Evolutionary conservation across 2,329 filamentous ascomycete genomes (phyloP), one percentile per base, ranked within the genome.

Genomic region (Xylariaceae sp.): DNA sequence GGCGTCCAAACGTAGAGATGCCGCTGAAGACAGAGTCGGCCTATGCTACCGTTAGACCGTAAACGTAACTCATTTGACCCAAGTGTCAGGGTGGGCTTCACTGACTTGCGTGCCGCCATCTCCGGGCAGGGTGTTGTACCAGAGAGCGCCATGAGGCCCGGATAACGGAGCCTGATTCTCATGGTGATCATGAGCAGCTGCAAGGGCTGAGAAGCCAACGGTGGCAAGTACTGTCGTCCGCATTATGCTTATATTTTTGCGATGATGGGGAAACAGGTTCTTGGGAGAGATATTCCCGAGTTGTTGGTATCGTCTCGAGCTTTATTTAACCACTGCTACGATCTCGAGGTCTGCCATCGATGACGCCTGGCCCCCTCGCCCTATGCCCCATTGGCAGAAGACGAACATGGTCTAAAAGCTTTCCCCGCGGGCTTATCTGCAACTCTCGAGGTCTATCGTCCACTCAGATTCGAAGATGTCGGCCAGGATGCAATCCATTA

Each of bases 21-120:
- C 87, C 87, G 1, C 85, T 90, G 65, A 92, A 94, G 41, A 92
- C 85, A 1, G 85, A 88, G 60, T 94, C 86, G 43, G 86, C 86
- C 83, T 89, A 21, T 11, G 9, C 11, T 19, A 26, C 9, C 13
- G 28, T 32, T 26, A 9, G n/a, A 28, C 18, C 4, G n/a, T 28
- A 13, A 8, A 28, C 5, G n/a, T 8, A 8, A 8, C 13, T 28
- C 26, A 13, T 9, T 28, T 28, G n/a, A n/a, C 7, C 8, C n/a
- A 9, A 28, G n/a, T 8, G 26, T 9, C 12, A 23, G 23, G 5
- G 29, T 11, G 33, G 30, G 6, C n/a, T 4, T 3, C 12, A 19
- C 66, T 34, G 54, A 85, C 84, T 71, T 92, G 85, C 27, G 79
- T 92, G 40, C 86, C 87, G 17, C 87, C 86, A 62, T 92, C 87